Evolutionary conservation across 2,329 filamentous ascomycete species (phyloP), one percentile per base, ranked within the genome.

Genomic region (Bipolaris cookei): DNA sequence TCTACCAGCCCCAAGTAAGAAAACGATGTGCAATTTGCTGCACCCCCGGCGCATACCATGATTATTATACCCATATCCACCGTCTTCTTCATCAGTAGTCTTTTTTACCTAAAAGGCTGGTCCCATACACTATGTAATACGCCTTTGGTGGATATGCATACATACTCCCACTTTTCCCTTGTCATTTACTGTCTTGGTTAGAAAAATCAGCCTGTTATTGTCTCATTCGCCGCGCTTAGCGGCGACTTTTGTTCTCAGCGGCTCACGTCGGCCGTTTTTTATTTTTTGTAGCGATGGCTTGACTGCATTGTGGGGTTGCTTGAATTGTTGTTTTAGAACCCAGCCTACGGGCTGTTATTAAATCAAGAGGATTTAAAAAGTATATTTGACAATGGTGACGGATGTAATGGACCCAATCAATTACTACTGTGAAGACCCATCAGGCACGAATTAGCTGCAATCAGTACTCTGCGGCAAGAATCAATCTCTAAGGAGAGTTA

Each of bases 91-190:
- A 52, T 45, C 46, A 44, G 50, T 51, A 45, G 46, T 55, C 45
- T 62, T 58, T 42, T 32, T 39, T 59, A 53, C 35, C 20, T 32
- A 41, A 56, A 51, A 63, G 60, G 60, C 60, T 55, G 60, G 60
- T 46, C 54, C 59, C 54, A 41, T 57, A 63, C 51, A 58, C 39
- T 52, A 52, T 63, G 56, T 63, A 63, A 64, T 62, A 60, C 54
- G 51, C 56, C 56, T 23, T 54, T 37, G 59, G 54, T 62, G 56
- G 62, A 58, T 53, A 51, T 55, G 44, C 59, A 59, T 51, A 59
- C 56, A 59, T 56, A 58, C 41, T 47, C 51, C 20, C 44, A 53
- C 45, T 48, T 54, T 55, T 54, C 47, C 43, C 25, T 46, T 43
- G 13, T 49, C 30, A 55, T 49, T 34, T 41, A 21, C 48, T 59